Conservation (phyloP, 345 rosid species). For the Hevea brasiliensis region DNA sequence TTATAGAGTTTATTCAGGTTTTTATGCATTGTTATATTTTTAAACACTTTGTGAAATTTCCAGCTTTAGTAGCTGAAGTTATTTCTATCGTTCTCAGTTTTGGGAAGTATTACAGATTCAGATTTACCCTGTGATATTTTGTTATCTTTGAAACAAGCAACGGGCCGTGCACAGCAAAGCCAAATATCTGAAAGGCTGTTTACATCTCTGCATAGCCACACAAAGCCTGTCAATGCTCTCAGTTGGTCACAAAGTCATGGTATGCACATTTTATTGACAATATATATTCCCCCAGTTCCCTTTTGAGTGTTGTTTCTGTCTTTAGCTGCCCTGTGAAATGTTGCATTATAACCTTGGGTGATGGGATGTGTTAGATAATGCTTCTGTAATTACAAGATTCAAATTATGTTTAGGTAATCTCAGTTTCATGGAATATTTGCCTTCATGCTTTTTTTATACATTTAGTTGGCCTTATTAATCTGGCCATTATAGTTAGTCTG, state of each 20-base stretch:
- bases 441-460: background rate
- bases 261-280: constrained; percentile 30
- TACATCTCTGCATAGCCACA: constrained; percentile 50
- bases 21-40: too few relatives aligned
- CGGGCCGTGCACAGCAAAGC: constrained; percentile 26
- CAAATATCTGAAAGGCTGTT: constrained; percentile 50
- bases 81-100: constrained; percentile 35
- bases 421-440: background rate
- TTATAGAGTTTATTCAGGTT: background rate
- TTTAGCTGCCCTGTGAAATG: background rate
- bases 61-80: background rate
- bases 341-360: background rate
- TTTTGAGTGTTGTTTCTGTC: background rate
- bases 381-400: background rate
- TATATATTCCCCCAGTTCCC: background rate
- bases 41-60: background rate
- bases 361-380: background rate
- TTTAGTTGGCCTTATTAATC: constrained; percentile 38
- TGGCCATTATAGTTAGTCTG: constrained; percentile 51
- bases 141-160: constrained; percentile 38
- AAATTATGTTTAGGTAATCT: background rate
- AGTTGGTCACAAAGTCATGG: constrained; percentile 76
- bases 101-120: constrained; percentile 58
- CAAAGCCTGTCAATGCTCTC: constrained; percentile 70
- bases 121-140: constrained; percentile 42